phyloP scores from a whole-genome alignment of 371 early-diverging fungal species.

The Apophysomyces elegans region DNA sequence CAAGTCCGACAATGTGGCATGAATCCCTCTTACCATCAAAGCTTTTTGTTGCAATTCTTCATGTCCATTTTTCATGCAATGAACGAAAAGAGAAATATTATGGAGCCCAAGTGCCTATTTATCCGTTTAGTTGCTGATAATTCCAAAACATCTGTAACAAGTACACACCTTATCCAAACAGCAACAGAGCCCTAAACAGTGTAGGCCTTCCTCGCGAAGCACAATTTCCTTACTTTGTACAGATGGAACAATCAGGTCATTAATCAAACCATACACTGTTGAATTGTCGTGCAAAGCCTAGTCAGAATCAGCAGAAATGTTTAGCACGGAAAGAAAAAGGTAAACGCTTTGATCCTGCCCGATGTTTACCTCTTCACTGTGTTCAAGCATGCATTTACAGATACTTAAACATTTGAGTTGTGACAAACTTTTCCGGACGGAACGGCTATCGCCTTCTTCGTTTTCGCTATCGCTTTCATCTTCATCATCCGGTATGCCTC shows the following conservation, averaged over 20 bases:
- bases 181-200: constrained; percentile 83
- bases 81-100: constrained; percentile 50
- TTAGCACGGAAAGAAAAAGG: background rate
- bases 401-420: constrained; percentile 77
- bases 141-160: too few relatives aligned
- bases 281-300: constrained; percentile 71
- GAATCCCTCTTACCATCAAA: constrained; percentile 37
- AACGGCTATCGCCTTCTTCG: constrained; percentile 39
- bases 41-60: constrained; percentile 52
- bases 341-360: background rate
- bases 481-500: too few relatives aligned
- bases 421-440: constrained; percentile 52
- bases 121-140: background rate
- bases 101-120: constrained; percentile 48
- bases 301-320: background rate
- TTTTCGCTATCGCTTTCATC: constrained; percentile 22
- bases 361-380: constrained; percentile 60
- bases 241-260: constrained; percentile 81
- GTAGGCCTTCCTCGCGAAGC: constrained; percentile 76
- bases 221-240: constrained; percentile 71
- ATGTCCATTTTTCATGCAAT: constrained; percentile 46
- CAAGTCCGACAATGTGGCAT: background rate
- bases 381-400: constrained; percentile 74
- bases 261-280: constrained; percentile 76
- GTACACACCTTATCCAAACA: constrained; percentile 57